Conservation (phyloP, 1,284 basidiomycete species). For the Trametes versicolor region DNA sequence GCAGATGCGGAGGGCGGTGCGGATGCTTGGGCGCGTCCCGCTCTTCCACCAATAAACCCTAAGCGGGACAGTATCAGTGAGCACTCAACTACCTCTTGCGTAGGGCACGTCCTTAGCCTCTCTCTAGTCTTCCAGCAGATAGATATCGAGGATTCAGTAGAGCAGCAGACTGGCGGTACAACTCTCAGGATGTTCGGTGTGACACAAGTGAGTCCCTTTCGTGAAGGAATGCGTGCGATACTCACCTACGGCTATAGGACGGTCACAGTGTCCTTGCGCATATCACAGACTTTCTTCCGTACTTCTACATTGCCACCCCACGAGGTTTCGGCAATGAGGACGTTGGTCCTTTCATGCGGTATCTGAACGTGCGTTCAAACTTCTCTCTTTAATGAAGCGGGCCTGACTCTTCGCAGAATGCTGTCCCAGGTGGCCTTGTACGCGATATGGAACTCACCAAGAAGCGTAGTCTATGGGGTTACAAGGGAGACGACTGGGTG, state of each 20-base stretch:
- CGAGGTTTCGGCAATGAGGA: constrained; percentile 82
- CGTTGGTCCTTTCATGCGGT: constrained; percentile 67
- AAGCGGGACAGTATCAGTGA: constrained; percentile 70
- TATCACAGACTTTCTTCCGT: constrained; percentile 86
- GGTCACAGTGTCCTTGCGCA: constrained; percentile 91
- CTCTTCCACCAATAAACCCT: constrained; percentile 63
- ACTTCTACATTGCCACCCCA: constrained; percentile 90
- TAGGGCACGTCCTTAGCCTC: background rate
- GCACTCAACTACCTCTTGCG: constrained; percentile 19
- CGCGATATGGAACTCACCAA: constrained; percentile 68
- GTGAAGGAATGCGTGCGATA: constrained; percentile 2
- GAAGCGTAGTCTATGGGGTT: constrained; percentile 87
- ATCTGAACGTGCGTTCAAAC: constrained; percentile 75
- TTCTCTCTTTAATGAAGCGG: background rate
- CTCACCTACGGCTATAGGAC: constrained; percentile 43
- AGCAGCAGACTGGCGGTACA: constrained; percentile 54
- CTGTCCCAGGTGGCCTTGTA: constrained; percentile 52
- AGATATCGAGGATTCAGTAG: constrained; percentile 83
- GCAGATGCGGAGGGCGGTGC: constrained; percentile 77
- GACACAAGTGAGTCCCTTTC: constrained; percentile 68
- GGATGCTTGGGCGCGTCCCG: constrained; percentile 82
- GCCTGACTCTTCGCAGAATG: constrained; percentile 40
- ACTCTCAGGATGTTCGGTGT: constrained; percentile 88
- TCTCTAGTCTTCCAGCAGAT: constrained; percentile 90
- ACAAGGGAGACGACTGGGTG: constrained; percentile 80